Evolutionary conservation across 306 rosid genomes (phyloP).

Genomic region (Vigna angularis): DNA sequence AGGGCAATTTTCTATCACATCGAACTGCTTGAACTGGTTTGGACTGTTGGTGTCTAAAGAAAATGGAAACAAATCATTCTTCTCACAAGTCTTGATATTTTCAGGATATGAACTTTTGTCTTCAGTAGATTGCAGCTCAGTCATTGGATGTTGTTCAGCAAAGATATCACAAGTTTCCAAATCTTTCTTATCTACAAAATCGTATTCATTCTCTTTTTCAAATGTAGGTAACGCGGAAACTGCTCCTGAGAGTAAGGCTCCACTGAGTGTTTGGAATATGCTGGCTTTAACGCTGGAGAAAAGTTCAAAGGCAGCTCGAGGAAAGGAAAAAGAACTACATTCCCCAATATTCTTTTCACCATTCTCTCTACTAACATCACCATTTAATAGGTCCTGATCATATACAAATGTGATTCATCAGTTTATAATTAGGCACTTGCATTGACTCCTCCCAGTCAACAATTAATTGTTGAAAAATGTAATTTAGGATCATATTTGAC

Average conservation of each 20-base stretch:
- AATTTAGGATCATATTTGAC: constrained; percentile 1
- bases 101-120: constrained; percentile 51
- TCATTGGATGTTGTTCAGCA: constrained; percentile 48
- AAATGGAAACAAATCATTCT: constrained; percentile 44
- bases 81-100: constrained; percentile 41
- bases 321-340: constrained; percentile 66
- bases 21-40: constrained; percentile 72
- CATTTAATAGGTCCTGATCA: constrained; percentile 59
- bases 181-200: constrained; percentile 52
- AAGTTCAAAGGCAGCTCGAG: constrained; percentile 78
- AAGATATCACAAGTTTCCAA: constrained; percentile 55
- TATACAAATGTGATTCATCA: constrained; percentile 33
- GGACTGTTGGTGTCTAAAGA: constrained; percentile 47
- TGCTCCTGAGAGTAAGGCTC: constrained; percentile 54
- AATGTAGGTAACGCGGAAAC: constrained; percentile 55
- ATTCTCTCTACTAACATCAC: constrained; percentile 47
- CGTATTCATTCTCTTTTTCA: constrained; percentile 56
- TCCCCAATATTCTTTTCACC: constrained; percentile 57
- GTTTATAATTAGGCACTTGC: constrained; percentile 38
- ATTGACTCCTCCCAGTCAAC: constrained; percentile 9
- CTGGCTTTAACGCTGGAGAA: constrained; percentile 65
- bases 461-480: constrained; percentile 8
- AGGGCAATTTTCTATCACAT: constrained; percentile 65
- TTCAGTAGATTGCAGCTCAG: constrained; percentile 49
- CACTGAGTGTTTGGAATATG: constrained; percentile 65